phyloP scores from a whole-genome alignment of 2,329 filamentous ascomycete species.

The Microdochium bolleyi region DNA sequence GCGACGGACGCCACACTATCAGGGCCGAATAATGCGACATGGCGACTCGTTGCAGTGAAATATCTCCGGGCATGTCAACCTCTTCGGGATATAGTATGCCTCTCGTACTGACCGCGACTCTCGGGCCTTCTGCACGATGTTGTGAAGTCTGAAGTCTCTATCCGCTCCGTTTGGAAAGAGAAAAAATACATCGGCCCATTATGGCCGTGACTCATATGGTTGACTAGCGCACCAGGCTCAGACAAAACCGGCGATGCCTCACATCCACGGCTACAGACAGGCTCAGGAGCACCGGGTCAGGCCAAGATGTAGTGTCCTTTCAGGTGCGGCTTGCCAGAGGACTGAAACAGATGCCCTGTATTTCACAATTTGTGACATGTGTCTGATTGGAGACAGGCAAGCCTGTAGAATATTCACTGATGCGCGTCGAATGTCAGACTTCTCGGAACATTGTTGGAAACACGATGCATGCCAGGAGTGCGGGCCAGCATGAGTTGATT shows the following conservation, averaged over 20 bases:
- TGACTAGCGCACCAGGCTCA: neutral
- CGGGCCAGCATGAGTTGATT: too few relatives aligned
- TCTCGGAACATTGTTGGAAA: too few relatives aligned
- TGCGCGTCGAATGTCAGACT: too few relatives aligned
- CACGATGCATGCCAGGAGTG: too few relatives aligned
- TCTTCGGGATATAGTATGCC: neutral
- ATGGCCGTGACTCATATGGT: neutral
- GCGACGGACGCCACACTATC: neutral
- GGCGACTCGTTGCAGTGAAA: neutral
- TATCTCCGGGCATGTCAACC: neutral
- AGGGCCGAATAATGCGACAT: neutral
- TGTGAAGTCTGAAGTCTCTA: neutral
- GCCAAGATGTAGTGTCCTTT: too few relatives aligned
- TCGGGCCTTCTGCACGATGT: neutral
- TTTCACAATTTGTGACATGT: too few relatives aligned
- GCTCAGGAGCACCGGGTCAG: neutral
- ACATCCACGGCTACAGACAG: neutral
- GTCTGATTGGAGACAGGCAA: too few relatives aligned
- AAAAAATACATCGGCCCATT: neutral
- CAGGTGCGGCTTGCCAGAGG: too few relatives aligned
- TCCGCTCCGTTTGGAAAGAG: neutral
- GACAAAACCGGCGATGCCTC: neutral
- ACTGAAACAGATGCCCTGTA: too few relatives aligned
- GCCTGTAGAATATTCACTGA: too few relatives aligned
- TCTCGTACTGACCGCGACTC: too few relatives aligned